These are phyloP conservation scores for Boletales sp. DNA, from an alignment of 768 basidiomycete genomes.

Conservation along the genomic window DNA sequence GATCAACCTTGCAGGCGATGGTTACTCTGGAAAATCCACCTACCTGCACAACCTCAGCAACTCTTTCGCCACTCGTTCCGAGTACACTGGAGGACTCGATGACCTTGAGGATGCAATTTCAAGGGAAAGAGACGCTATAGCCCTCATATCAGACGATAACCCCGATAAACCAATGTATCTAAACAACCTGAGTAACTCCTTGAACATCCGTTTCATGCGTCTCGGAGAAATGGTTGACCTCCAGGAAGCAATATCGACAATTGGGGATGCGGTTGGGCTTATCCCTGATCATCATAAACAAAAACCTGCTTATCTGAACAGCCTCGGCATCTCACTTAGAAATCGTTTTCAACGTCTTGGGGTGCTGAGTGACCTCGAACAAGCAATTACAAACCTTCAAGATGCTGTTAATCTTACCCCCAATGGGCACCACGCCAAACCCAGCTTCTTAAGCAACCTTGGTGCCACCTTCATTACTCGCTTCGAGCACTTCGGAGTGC, in stretches of 20 bases:
- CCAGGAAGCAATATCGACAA: neutral
- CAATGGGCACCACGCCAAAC: no score
- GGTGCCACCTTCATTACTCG: no score
- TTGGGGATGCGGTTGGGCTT: neutral
- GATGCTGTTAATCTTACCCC: no score
- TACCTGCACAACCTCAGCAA: neutral
- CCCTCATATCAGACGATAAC: neutral
- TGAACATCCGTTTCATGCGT: neutral
- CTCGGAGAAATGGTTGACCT: neutral
- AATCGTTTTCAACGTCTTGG: neutral
- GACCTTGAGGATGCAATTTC: neutral
- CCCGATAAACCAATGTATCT: neutral
- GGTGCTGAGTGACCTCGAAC: no score
- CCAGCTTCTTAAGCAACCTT: no score
- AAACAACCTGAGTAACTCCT: neutral
- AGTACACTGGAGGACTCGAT: neutral
- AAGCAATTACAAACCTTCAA: no score
- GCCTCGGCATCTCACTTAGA: neutral
- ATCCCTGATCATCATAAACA: neutral
- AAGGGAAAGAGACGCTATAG: neutral
- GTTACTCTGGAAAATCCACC: neutral
- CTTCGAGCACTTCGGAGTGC: no score
- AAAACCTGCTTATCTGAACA: neutral
- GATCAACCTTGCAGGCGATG: neutral
- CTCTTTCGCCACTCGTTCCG: neutral